Conservation (phyloP, 768 basidiomycete species). For the Tricholoma saponaceum region DNA sequence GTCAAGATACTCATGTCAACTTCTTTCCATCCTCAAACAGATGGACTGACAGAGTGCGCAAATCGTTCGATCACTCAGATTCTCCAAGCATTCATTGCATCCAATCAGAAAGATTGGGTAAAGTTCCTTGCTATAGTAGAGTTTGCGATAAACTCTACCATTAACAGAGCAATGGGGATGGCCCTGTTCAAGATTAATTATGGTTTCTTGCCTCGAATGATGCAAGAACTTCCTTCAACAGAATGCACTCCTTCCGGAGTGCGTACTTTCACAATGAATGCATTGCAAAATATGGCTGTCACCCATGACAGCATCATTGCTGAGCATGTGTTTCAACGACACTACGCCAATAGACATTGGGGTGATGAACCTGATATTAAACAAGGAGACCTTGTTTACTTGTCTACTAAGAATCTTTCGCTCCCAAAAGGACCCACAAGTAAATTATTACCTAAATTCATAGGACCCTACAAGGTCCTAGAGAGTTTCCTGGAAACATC, state of each 20-base stretch:
- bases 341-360: slow-evolving; percentile 22
- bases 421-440: slow-evolving; percentile 24
- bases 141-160: no score
- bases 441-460: slow-evolving; percentile 31
- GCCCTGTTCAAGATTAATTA: neutral
- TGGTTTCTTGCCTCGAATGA: neutral
- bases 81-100: slow-evolving; percentile 10
- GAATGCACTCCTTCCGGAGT: slow-evolving; percentile 14
- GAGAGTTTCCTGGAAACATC: neutral
- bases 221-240: neutral
- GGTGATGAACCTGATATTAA: slow-evolving; percentile 24
- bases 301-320: slow-evolving; percentile 37
- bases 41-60: no score
- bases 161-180: neutral
- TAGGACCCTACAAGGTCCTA: neutral
- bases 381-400: slow-evolving; percentile 18
- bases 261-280: slow-evolving; percentile 18
- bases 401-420: slow-evolving; percentile 26
- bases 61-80: slow-evolving; percentile 26
- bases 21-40: neutral
- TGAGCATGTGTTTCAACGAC: slow-evolving; percentile 20
- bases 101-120: no score
- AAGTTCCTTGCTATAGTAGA: no score
- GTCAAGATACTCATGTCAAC: neutral
- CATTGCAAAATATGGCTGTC: slow-evolving; percentile 15